Conservation (phyloP, 2,329 filamentous ascomycete species). For the Byssothecium circinans region DNA sequence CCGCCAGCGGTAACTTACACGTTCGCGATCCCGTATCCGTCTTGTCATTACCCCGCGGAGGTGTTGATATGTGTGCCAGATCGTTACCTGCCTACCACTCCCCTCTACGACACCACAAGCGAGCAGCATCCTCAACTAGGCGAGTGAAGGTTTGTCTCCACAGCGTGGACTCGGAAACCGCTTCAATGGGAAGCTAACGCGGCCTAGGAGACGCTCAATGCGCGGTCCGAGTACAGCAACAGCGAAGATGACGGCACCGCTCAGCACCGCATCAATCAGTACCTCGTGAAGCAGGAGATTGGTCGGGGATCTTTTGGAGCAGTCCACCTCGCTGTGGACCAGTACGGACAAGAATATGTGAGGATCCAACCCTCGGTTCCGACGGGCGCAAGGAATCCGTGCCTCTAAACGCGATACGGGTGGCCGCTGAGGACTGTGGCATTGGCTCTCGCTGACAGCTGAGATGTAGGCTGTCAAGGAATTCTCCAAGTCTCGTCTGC, state of each 20-base stretch:
- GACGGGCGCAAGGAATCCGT: slow-evolving; percentile 7
- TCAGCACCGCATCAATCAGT: slow-evolving; percentile 91
- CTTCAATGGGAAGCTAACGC: slow-evolving; percentile 1
- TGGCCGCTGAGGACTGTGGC: slow-evolving; percentile 20
- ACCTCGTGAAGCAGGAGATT: slow-evolving; percentile 90
- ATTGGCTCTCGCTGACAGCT: slow-evolving; percentile 33
- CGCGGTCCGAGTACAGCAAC: slow-evolving; percentile 80
- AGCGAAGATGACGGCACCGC: slow-evolving; percentile 80
- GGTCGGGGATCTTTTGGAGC: slow-evolving; percentile 95
- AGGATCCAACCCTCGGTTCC: slow-evolving; percentile 44
- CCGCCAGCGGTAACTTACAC: slow-evolving; percentile 54
- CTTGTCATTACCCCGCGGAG: slow-evolving; percentile 25
- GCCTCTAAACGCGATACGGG: slow-evolving; percentile 23
- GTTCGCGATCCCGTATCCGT: slow-evolving; percentile 38
- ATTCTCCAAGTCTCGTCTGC: slow-evolving; percentile 88
- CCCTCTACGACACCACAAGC: slow-evolving; percentile 66
- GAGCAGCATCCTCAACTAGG: slow-evolving; percentile 61
- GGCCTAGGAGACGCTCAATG: slow-evolving; percentile 85
- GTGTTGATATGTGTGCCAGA: slow-evolving; percentile 43
- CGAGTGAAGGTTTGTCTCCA: slow-evolving; percentile 59
- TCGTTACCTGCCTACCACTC: slow-evolving; percentile 62
- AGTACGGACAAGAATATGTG: slow-evolving; percentile 92
- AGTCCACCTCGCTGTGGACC: slow-evolving; percentile 86
- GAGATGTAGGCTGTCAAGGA: slow-evolving; percentile 82
- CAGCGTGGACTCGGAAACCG: background rate